Conservation (phyloP, 352 stramenopile species). For the Globisporangium alternatum region DNA sequence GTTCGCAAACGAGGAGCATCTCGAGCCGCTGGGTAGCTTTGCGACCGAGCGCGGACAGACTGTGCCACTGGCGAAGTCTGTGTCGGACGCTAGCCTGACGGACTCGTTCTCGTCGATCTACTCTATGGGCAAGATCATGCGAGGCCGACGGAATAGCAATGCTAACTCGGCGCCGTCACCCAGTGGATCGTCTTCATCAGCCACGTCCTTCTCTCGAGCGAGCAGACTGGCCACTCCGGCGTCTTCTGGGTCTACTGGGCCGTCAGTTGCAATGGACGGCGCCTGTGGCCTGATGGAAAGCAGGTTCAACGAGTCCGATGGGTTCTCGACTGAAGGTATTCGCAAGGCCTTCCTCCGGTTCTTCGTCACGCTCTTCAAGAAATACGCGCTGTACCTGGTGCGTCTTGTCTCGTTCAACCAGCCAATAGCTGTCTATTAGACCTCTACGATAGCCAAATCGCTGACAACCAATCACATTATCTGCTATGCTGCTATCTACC, state of each 20-base stretch:
- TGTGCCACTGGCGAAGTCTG: constrained; percentile 54
- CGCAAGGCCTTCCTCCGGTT: constrained; percentile 78
- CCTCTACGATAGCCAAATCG: neutral
- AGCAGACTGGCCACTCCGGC: constrained; percentile 3
- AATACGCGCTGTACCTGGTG: constrained; percentile 78
- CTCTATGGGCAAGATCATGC: constrained; percentile 68
- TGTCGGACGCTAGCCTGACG: constrained; percentile 49
- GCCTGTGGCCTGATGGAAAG: constrained; percentile 56
- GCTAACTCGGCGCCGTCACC: constrained; percentile 34
- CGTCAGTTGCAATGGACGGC: constrained; percentile 24
- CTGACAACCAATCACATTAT: neutral
- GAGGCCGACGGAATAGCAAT: constrained; percentile 47
- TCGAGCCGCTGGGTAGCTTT: constrained; percentile 78
- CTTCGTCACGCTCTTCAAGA: constrained; percentile 80
- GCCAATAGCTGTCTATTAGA: neutral
- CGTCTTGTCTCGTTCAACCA: neutral
- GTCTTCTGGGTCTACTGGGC: neutral
- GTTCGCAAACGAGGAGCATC: constrained; percentile 77
- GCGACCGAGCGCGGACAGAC: constrained; percentile 66
- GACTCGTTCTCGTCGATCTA: constrained; percentile 59
- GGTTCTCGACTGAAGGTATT: constrained; percentile 63
- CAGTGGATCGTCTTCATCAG: constrained; percentile 23
- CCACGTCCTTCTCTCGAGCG: constrained; percentile 17
- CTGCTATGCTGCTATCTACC: neutral
- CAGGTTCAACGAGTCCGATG: constrained; percentile 61